These are phyloP conservation scores for Ophiosphaerella korrae DNA, from an alignment of 2,329 filamentous ascomycete species.

Conservation along the genomic window DNA sequence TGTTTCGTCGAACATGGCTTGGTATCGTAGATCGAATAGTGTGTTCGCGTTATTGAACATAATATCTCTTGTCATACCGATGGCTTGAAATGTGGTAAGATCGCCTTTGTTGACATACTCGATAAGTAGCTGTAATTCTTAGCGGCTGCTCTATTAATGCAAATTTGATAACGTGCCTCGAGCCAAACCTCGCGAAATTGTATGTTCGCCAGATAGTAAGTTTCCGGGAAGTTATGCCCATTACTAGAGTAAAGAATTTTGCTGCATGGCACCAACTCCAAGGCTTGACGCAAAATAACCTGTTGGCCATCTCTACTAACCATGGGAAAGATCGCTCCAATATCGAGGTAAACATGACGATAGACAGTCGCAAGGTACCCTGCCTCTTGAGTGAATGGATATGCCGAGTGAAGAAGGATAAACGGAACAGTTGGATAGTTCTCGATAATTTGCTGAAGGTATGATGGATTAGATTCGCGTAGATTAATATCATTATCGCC, in stretches of 20 bases:
- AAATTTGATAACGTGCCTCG: slow-evolving; percentile 54
- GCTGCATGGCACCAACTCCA: slow-evolving; percentile 75
- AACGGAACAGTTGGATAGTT: slow-evolving; percentile 72
- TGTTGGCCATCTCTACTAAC: slow-evolving; percentile 78
- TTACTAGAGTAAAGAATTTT: slow-evolving; percentile 84
- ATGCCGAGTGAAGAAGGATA: slow-evolving; percentile 78
- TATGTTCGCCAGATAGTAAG: slow-evolving; percentile 72
- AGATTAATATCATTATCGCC: slow-evolving; percentile 80
- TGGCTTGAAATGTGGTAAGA: slow-evolving; percentile 65
- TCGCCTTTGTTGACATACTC: slow-evolving; percentile 70
- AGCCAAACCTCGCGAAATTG: slow-evolving; percentile 75
- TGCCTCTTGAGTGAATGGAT: slow-evolving; percentile 78
- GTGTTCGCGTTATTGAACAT: slow-evolving; percentile 78
- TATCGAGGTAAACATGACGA: slow-evolving; percentile 79
- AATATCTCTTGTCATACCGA: slow-evolving; percentile 67
- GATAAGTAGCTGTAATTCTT: slow-evolving; percentile 60
- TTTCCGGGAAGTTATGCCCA: slow-evolving; percentile 79
- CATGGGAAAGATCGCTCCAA: slow-evolving; percentile 82
- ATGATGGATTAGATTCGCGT: slow-evolving; percentile 72
- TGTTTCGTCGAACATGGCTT: slow-evolving; percentile 45
- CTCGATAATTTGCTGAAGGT: slow-evolving; percentile 74
- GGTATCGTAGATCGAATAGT: slow-evolving; percentile 67
- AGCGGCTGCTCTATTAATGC: not conserved
- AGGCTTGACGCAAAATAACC: slow-evolving; percentile 69
- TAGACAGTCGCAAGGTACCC: slow-evolving; percentile 80